Conservation (phyloP, 495 filamentous ascomycete species). For the Darksidea phi region DNA sequence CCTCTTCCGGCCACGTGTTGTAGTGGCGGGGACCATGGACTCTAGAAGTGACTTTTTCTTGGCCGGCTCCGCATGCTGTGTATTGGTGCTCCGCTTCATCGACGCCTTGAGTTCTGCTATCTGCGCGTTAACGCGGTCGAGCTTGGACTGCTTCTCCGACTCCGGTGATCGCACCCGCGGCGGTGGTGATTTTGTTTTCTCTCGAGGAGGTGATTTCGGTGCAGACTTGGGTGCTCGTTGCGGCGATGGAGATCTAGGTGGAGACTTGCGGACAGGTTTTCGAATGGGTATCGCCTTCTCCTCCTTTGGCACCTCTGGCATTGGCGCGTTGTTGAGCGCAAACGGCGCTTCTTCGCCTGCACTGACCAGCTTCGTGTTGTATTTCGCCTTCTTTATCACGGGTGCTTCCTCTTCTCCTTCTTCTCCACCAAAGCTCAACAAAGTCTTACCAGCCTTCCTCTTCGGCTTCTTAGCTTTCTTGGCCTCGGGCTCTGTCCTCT, state of each 20-base stretch:
- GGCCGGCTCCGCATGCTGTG: constrained; percentile 53
- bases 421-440: constrained; percentile 88
- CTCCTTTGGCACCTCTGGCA: constrained; percentile 36
- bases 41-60: constrained; percentile 70
- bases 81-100: constrained; percentile 75
- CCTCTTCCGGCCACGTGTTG: constrained; percentile 77
- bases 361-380: constrained; percentile 79
- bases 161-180: constrained; percentile 39
- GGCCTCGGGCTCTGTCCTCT: constrained; percentile 45
- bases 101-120: constrained; percentile 88
- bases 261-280: constrained; percentile 42
- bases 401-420: constrained; percentile 69
- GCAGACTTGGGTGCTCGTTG: constrained; percentile 9
- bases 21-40: constrained; percentile 77
- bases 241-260: constrained; percentile 42
- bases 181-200: constrained; percentile 17
- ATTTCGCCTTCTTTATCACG: constrained; percentile 81
- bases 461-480: constrained; percentile 72
- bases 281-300: constrained; percentile 34
- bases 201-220: constrained; percentile 16
- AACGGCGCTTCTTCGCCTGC: constrained; percentile 47
- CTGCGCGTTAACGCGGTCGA: constrained; percentile 83
- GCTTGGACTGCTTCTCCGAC: constrained; percentile 57
- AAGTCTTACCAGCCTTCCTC: constrained; percentile 71
- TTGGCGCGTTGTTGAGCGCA: constrained; percentile 32